Evolutionary conservation across 768 basidiomycete species (phyloP), one percentile per base, ranked within the genome.

Genomic region (Pleurotus tuoliensis): DNA sequence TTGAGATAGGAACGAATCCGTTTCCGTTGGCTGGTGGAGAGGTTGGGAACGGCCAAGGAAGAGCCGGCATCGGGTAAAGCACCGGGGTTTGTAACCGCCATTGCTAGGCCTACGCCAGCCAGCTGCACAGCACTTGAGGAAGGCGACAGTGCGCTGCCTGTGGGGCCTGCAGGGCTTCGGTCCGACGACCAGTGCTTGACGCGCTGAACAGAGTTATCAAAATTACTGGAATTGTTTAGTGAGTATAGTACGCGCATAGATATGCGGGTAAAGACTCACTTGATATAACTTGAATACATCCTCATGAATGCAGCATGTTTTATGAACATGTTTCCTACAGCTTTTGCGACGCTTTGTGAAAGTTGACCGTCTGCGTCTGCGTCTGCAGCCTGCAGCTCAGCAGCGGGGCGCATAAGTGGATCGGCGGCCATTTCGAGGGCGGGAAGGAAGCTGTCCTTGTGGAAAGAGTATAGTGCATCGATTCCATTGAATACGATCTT

Each of bases 261-360:
- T 7, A 41, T 13, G 39, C 2, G 8, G 41, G 58, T 60, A 47
- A 51, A 56, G 48, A 72, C 88, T 67, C 68, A 94, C 92, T 98
- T 98, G 79, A 96, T 96, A 69, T 98, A 99, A 44, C 89, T 90
- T 30, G 94, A 94, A 69, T 99, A 99, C 90, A 98, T 98, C 75
- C 80, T 92, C 92, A 99, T 93, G 76, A 98, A 98, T 3, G 96
- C 94, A 27, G 94, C 92, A 70, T 99, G 94, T 53, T 88, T 90
- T 55, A 92, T 75, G 71, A 98, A 99, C 47, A 92, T 94, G 56
- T 87, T 81, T 5, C 92, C 95, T 38, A 99, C 88, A 12, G 83
- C 80, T 58, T 82, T 88, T 0, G 92, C 92, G 12, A 92, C 90
- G 45, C 75, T 76, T 52, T 86, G 69, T 0, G 94, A 92, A 38